Evolutionary conservation across 2,329 filamentous ascomycete genomes (phyloP).

Genomic region (Ophiognomonia clavigignenti-juglandacearum): DNA sequence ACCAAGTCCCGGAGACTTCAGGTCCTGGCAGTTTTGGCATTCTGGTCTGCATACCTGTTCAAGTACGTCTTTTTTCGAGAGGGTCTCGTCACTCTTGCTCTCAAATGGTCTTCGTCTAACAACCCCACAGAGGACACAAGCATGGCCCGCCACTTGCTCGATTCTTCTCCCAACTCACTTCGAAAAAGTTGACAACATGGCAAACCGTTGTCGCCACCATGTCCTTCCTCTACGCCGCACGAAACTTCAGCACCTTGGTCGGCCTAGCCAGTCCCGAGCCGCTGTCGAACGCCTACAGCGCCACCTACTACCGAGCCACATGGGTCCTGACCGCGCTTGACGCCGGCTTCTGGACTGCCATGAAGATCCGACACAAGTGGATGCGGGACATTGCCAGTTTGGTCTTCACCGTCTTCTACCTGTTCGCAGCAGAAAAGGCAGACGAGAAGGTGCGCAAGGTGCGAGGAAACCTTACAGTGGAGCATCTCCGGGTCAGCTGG

Average conservation of each 20-base stretch:
- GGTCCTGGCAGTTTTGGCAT: constrained; percentile 82
- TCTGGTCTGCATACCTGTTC: constrained; percentile 84
- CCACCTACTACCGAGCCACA: constrained; percentile 90
- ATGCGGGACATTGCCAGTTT: constrained; percentile 77
- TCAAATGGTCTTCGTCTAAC: constrained; percentile 17
- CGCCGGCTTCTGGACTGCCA: constrained; percentile 97
- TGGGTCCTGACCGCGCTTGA: constrained; percentile 95
- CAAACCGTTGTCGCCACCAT: constrained; percentile 84
- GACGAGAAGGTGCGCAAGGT: constrained; percentile 96
- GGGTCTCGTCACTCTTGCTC: no score
- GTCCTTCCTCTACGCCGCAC: constrained; percentile 83
- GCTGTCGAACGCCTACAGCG: constrained; percentile 86
- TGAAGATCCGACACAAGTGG: constrained; percentile 79
- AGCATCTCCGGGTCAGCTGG: constrained; percentile 90
- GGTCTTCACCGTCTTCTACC: constrained; percentile 82
- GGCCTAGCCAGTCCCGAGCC: constrained; percentile 91
- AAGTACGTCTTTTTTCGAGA: constrained; percentile 50
- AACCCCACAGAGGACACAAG: constrained; percentile 61
- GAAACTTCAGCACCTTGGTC: constrained; percentile 90
- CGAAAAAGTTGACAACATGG: constrained; percentile 74
- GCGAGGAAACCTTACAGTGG: constrained; percentile 77
- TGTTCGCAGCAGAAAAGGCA: constrained; percentile 87
- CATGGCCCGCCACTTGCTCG: constrained; percentile 81
- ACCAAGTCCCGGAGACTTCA: constrained; percentile 89
- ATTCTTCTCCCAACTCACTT: constrained; percentile 65